Evolutionary conservation across 805 yeast species (phyloP), one percentile per base, ranked within the genome.

Genomic region (Lipomyces yamadae): DNA sequence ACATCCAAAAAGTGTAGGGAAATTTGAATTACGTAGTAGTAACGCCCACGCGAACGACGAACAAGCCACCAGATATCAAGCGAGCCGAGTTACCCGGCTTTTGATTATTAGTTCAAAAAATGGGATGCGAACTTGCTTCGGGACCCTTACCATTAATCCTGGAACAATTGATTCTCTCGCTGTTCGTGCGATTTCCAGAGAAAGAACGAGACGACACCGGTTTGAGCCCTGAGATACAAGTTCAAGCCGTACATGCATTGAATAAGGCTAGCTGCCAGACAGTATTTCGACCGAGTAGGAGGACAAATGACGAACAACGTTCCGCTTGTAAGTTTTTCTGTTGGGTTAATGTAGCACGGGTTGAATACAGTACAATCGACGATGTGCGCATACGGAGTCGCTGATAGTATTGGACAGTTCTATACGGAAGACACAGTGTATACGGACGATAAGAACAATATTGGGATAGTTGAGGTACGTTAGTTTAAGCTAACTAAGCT

Each of bases 391-490:
- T 42, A 6, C 48, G 18, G 18, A 15, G 6, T 10, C 6, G 48
- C 48, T 42, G 48, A 42, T 18, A 42, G 7, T 34, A 15, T 18
- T 35, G 34, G 5, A 18, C 34, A 66, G 70, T 68, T 66, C 54
- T 68, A 62, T 58, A 29, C 68, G 11, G 70, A 68, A 52, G 71
- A 68, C 42, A 66, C 65, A 35, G 71, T 68, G 18, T 59, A 58
- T 52, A 68, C 71, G 11, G 52, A 60, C 50, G 39, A 55, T 34
- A 29, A 58, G 24, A 59, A 62, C 29, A 52, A 53, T 33, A 60
- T 68, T 18, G 71, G 71, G 18, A 61, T 68, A 13, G 70, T 68
- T 4, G 65, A 67, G 63, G 71, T 68, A 56, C 7, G 71, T 45
- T 4, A 33, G n/a, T 32, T 39, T 42, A n/a, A 42, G 24, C 24